Base-by-base conservation (phyloP, 2,329 filamentous ascomycete species). In the Rasamsonia emersonii region DNA sequence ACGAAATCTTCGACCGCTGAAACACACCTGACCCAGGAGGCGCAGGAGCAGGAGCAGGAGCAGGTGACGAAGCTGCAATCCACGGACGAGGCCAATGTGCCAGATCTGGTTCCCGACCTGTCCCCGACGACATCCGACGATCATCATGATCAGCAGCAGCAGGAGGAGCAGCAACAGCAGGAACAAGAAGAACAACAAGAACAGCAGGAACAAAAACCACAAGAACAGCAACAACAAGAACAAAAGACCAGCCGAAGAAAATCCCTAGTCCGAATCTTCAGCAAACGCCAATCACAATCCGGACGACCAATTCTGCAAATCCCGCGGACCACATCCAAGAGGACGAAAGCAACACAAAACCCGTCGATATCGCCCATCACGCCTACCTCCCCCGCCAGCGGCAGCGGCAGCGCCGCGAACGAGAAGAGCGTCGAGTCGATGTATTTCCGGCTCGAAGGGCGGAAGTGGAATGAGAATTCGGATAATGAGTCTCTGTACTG, bases 401-500 rank as follows among this genome's bases (percentile, higher is more conserved):
- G 9, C 5, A 13, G 15, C 6, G 9, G n/a, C 7, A 13, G 24
- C 15, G 5, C 24, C 9, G 5, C 15, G 6, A 26, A 26, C 24
- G 24, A 26, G 24, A 26, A 26, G 11, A 5, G 5, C 11, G 5
- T 26, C 24, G 24, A 26, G 6, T 8, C 7, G 7, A 11, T 11
- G 9, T 13, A 7, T 26, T 5, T 26, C 11, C 6, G 11, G 11
- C 9, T 26, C n/a, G 24, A 26, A 13, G 24, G 24, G 9, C 24
- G 24, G 15, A 6, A 11, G 11, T 26, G 24, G 24, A 9, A 13
- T 9, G 24, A 26, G 6, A 13, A 13, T 11, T 7, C 20, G 8
- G 24, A 26, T 26, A 26, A 6, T 26, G 24, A 26, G 7, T 26
- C 24, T 6, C 15, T 26, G 15, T 26, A 26, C 24, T 26, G 24